A percentile compares a stretch with the other conserved stretches of the same genome.
phyloP scores from a whole-genome alignment of 208 protist genomes.

The Wallacemonas sp. region DNA sequence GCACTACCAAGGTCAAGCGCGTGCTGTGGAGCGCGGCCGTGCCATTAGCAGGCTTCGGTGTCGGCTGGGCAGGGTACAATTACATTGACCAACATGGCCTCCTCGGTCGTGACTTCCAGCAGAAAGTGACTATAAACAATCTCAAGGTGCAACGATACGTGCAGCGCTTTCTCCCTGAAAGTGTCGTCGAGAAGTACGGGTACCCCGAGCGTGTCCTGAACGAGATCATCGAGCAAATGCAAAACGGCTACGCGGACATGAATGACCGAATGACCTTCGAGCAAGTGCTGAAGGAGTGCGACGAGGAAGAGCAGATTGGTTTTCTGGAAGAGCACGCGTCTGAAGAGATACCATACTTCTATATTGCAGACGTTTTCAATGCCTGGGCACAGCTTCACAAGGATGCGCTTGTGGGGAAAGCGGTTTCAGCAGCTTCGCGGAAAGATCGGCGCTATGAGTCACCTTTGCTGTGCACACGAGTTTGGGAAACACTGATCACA shows the following conservation, averaged over 20 bases:
- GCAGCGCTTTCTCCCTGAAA: slow-evolving; percentile 46
- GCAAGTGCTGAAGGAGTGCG: slow-evolving; percentile 71
- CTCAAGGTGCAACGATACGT: slow-evolving; percentile 58
- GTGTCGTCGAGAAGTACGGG: slow-evolving; percentile 54
- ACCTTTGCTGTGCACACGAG: slow-evolving; percentile 38
- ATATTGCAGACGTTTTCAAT: slow-evolving; percentile 86
- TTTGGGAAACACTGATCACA: slow-evolving; percentile 72
- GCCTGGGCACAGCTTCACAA: slow-evolving; percentile 70
- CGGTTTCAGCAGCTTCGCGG: neutral
- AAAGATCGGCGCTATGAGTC: slow-evolving; percentile 52
- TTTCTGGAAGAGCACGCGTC: slow-evolving; percentile 81
- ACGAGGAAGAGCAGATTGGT: slow-evolving; percentile 63
- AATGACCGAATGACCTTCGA: slow-evolving; percentile 72
- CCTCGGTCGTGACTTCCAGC: slow-evolving; percentile 33
- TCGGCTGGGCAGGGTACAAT: slow-evolving; percentile 61
- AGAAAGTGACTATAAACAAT: slow-evolving; percentile 45
- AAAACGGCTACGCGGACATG: slow-evolving; percentile 40
- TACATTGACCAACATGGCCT: slow-evolving; percentile 35
- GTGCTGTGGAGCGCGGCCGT: slow-evolving; percentile 18
- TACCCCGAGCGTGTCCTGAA: slow-evolving; percentile 47
- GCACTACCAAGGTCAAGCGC: slow-evolving; percentile 1
- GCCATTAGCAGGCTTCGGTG: slow-evolving; percentile 59
- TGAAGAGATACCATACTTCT: slow-evolving; percentile 89
- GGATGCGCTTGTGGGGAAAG: slow-evolving; percentile 20
- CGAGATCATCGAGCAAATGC: slow-evolving; percentile 40